Conservation (phyloP, 2,329 filamentous ascomycete species). For the Monilinia aucupariae region DNA sequence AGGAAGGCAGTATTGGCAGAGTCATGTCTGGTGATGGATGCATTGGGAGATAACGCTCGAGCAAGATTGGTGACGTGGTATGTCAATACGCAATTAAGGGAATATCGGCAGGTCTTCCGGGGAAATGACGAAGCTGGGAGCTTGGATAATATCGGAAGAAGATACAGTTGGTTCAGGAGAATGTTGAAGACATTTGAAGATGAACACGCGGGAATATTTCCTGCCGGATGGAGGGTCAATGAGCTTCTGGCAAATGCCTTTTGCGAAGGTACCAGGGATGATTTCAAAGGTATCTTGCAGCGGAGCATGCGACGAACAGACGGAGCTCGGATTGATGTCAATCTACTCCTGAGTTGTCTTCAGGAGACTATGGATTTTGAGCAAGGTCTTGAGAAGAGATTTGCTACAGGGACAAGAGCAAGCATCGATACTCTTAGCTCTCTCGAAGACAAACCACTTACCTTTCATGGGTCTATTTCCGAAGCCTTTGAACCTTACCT, state of each 20-base stretch:
- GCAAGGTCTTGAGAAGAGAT: slow-evolving; percentile 79
- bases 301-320: slow-evolving; percentile 74
- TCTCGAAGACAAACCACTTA: slow-evolving; percentile 66
- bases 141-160: slow-evolving; percentile 88
- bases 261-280: slow-evolving; percentile 90
- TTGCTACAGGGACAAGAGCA: slow-evolving; percentile 64
- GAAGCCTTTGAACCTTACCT: slow-evolving; percentile 97
- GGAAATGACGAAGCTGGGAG: slow-evolving; percentile 96
- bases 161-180: slow-evolving; percentile 94
- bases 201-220: slow-evolving; percentile 85
- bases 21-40: slow-evolving; percentile 90
- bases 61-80: slow-evolving; percentile 89
- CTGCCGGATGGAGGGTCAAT: slow-evolving; percentile 79
- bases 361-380: slow-evolving; percentile 98
- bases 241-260: slow-evolving; percentile 87
- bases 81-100: slow-evolving; percentile 90
- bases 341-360: slow-evolving; percentile 78
- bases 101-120: slow-evolving; percentile 92
- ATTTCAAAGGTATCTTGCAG: slow-evolving; percentile 90
- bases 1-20: slow-evolving; percentile 71
- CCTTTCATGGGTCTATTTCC: slow-evolving; percentile 86
- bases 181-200: slow-evolving; percentile 95
- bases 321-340: slow-evolving; percentile 80
- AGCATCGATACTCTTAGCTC: slow-evolving; percentile 89
- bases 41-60: slow-evolving; percentile 80